Base-by-base conservation (phyloP, 345 rosid species). In the Trapa incisa region DNA sequence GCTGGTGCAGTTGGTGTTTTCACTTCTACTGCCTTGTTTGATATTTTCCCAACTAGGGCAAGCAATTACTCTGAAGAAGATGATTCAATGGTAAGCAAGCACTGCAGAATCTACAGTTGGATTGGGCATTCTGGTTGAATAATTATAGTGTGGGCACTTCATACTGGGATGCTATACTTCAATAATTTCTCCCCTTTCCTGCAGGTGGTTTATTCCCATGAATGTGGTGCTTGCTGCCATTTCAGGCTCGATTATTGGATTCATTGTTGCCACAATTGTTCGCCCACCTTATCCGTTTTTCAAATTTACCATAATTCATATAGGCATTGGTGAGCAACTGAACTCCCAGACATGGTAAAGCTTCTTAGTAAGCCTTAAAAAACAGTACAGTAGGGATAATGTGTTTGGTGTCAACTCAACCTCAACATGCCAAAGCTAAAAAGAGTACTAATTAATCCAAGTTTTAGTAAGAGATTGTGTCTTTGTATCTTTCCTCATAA, bases 181-280 rank as follows among this genome's bases (percentile, higher is more conserved):
- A 47, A 15, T 52, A 2, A 6, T 52, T 52, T 52, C 43, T 8
- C 43, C 35, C 63, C 38, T 58, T 37, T 71, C 6, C 67, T 78
- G 58, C 84, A 94, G 97, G 98, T 95, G 99, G 99, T 95, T 91
- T 70, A 95, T 95, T 81, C 99, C 98, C 8, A 72, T 85, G 71
- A 95, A 95, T 77, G 89, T 91, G 68, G 74, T 95, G 72, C 87
- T 95, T 13, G 86, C 76, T 53, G 66, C 90, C 52, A 77, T 86
- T 72, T 81, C 87, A 0, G 99, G 99, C 42, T 89, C 99, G 1
- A 45, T 87, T 4, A 91, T 95, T 47, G 99, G 99, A 52, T 80
- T 86, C 4, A 35, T 69, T 17, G 81, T 88, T 70, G 96, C 93
- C 16, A 75, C 75, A 65, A 62, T 86, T 6, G 84, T 88, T 64